Conservation (phyloP, 495 filamentous ascomycete genomes). For the Hypoxylon crocopeplum region DNA sequence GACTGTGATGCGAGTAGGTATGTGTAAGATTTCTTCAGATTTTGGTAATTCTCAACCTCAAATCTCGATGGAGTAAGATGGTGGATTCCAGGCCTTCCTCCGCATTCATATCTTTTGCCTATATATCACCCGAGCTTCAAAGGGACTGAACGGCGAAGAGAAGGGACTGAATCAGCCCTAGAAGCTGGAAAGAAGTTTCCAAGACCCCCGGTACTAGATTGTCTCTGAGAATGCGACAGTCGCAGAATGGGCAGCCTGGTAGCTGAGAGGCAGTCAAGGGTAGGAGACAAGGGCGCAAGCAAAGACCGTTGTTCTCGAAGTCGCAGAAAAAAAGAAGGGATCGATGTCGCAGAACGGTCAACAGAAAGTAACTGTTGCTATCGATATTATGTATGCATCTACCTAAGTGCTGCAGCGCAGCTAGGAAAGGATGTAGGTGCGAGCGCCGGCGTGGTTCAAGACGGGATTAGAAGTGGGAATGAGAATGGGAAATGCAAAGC, state of each 20-base stretch:
- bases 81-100: conserved; percentile 40
- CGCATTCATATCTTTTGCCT: conserved; percentile 35
- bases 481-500: conserved; percentile 28
- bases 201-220: conserved; percentile 29
- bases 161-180: conserved; percentile 34
- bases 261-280: conserved; percentile 19
- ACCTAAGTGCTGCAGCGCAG: too few relatives aligned
- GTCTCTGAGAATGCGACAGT: conserved; percentile 37
- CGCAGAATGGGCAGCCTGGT: conserved; percentile 20
- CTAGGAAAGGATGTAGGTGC: conserved; percentile 6
- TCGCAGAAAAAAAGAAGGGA: conserved; percentile 34
- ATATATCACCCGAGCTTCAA: conserved; percentile 36
- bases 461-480: conserved; percentile 26
- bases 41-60: conserved; percentile 14
- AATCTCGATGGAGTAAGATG: conserved; percentile 33
- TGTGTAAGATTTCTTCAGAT: conserved; percentile 9
- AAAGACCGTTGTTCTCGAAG: conserved; percentile 44
- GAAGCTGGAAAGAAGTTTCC: conserved; percentile 44
- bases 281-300: conserved; percentile 30
- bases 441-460: conserved; percentile 13
- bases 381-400: too few relatives aligned
- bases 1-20: conserved; percentile 13
- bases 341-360: conserved; percentile 39
- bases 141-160: conserved; percentile 25
- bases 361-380: too few relatives aligned